A percentile compares a stretch with the other conserved stretches of the same genome.
Conservation (phyloP, 176 grass and related monocot species). For the Oropetium thomaeum region DNA sequence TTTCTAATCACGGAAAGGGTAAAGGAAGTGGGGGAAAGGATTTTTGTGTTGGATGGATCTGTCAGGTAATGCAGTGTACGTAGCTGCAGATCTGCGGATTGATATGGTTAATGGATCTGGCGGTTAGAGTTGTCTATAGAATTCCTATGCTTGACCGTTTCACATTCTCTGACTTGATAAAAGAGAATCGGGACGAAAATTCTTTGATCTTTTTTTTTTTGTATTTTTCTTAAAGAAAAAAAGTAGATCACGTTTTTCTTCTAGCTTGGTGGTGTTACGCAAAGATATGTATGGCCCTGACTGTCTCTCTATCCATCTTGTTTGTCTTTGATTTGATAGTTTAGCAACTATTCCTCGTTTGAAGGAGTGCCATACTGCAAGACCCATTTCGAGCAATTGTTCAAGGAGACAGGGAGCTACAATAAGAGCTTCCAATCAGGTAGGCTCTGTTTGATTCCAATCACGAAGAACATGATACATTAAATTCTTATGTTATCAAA, state of each 20-base stretch:
- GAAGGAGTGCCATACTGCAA: conserved; percentile 93
- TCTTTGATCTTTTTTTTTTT: not conserved
- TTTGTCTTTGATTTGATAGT: conserved; percentile 36
- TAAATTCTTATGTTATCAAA: not conserved
- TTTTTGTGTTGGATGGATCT: conserved; percentile 28
- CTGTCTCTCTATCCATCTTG: not conserved
- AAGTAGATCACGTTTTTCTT: not conserved
- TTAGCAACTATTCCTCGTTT: conserved; percentile 81
- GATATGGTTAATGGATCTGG: conserved; percentile 24
- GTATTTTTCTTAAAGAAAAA: not conserved
- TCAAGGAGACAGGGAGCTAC: conserved; percentile 85
- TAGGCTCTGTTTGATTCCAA: not conserved
- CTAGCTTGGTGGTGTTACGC: not conserved
- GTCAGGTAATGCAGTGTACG: not conserved
- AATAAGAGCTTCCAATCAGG: conserved; percentile 81
- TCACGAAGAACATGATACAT: not conserved
- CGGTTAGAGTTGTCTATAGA: not conserved
- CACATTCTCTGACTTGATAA: not conserved
- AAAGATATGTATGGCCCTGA: conserved; percentile 2
- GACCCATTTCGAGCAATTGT: conserved; percentile 89
- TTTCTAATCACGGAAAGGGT: not conserved
- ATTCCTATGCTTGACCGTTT: not conserved
- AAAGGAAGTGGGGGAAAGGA: not conserved
- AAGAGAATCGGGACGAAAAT: not conserved
- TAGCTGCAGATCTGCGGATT: conserved; percentile 28